Evolutionary conservation across 2,329 filamentous ascomycete species (phyloP).

Genomic region (Colletotrichum orbiculare): DNA sequence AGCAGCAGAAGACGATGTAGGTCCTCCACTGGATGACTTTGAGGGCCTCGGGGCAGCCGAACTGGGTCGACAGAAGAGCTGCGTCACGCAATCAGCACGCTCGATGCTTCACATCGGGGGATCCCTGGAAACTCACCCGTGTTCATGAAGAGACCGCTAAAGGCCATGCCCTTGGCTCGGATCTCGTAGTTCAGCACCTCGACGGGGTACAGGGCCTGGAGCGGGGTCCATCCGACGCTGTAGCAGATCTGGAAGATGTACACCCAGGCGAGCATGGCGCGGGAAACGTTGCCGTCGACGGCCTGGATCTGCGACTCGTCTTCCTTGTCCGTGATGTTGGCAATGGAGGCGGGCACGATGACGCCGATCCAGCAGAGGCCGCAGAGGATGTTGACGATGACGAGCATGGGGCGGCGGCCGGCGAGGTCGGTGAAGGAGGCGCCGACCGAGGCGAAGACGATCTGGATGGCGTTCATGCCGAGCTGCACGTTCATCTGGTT

Average conservation of each 20-base stretch:
- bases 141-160: constrained; percentile 43
- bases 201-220: constrained; percentile 60
- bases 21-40: constrained; percentile 63
- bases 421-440: constrained; percentile 59
- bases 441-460: constrained; percentile 59
- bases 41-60: constrained; percentile 58
- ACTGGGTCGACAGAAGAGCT: constrained; percentile 58
- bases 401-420: constrained; percentile 62
- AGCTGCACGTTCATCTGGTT: constrained; percentile 59
- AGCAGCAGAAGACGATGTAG: constrained; percentile 62
- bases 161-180: constrained; percentile 66
- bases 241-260: constrained; percentile 64
- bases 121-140: constrained; percentile 1
- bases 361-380: constrained; percentile 61
- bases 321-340: constrained; percentile 44
- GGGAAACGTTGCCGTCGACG: constrained; percentile 48
- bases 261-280: constrained; percentile 60
- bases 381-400: constrained; percentile 58
- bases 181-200: constrained; percentile 65
- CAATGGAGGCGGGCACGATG: constrained; percentile 55
- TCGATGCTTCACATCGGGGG: too few species aligned
- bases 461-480: constrained; percentile 59
- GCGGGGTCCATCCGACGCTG: constrained; percentile 53
- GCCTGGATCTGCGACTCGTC: constrained; percentile 31
- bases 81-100: constrained; percentile 53